These are phyloP conservation scores for Emergomyces orientalis DNA, from an alignment of 2,329 filamentous ascomycete genomes.

Conservation along the genomic window DNA sequence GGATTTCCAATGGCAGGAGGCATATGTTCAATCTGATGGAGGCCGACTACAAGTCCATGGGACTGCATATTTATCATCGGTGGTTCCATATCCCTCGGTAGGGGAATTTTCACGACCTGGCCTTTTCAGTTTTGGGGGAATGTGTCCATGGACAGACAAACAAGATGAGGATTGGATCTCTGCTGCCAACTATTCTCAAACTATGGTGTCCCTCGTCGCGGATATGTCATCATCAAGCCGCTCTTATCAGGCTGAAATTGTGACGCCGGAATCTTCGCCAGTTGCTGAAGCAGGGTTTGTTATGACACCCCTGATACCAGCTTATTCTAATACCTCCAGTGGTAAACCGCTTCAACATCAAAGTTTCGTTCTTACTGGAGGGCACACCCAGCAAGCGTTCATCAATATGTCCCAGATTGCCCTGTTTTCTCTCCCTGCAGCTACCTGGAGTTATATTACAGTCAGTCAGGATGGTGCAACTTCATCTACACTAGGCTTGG, in stretches of 20 bases:
- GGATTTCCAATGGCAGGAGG: slow-evolving; percentile 55
- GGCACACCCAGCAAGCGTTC: slow-evolving; percentile 73
- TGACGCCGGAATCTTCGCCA: slow-evolving; percentile 52
- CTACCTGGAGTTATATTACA: slow-evolving; percentile 72
- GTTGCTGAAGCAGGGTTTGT: slow-evolving; percentile 80
- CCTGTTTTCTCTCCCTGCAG: slow-evolving; percentile 75
- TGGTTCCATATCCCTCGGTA: slow-evolving; percentile 59
- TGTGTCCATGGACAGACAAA: slow-evolving; percentile 57
- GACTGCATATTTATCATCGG: slow-evolving; percentile 50
- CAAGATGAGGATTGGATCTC: slow-evolving; percentile 53
- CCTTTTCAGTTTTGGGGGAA: slow-evolving; percentile 76
- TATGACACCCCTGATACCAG: slow-evolving; percentile 62
- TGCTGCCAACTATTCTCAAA: slow-evolving; percentile 66
- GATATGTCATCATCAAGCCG: slow-evolving; percentile 14
- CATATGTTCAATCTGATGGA: slow-evolving; percentile 26
- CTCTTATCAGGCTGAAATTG: slow-evolving; percentile 39
- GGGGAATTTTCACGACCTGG: slow-evolving; percentile 35
- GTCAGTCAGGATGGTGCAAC: slow-evolving; percentile 42
- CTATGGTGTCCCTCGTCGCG: slow-evolving; percentile 56
- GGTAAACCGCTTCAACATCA: slow-evolving; percentile 61
- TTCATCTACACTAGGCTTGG: slow-evolving; percentile 49
- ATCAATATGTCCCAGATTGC: slow-evolving; percentile 91
- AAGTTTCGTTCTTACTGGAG: slow-evolving; percentile 72
- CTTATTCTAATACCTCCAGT: slow-evolving; percentile 56
- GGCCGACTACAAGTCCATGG: slow-evolving; percentile 33